These are phyloP conservation scores for Eucalyptus paniculata DNA, from an alignment of 345 rosid genomes.

Conservation along the genomic window DNA sequence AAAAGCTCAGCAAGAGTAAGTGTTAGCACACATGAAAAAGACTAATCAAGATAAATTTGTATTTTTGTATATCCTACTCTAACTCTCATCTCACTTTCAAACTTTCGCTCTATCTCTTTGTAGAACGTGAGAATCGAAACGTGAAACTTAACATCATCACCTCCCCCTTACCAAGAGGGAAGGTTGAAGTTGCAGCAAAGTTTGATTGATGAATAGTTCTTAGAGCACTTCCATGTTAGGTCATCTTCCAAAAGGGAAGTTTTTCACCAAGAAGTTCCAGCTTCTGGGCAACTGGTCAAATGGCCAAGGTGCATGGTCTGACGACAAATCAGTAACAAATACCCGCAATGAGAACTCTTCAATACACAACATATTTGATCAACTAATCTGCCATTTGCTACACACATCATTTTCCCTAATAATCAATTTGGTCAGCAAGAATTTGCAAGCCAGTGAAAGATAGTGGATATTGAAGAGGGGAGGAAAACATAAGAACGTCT, in stretches of 20 bases:
- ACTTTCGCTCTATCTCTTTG: fast-evolving
- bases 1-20: not conserved
- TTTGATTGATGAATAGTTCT: slow-evolving; percentile 81
- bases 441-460: not conserved
- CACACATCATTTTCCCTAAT: not conserved
- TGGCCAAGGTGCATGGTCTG: slow-evolving; percentile 99
- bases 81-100: fast-evolving
- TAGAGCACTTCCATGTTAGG: slow-evolving; percentile 79
- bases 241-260: slow-evolving; percentile 79
- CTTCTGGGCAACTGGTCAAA: slow-evolving; percentile 91
- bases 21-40: not conserved
- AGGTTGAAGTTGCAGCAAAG: slow-evolving; percentile 85
- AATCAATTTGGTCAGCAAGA: not conserved
- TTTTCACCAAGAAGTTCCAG: slow-evolving; percentile 86
- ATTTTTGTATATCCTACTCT: fast-evolving
- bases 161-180: fast-evolving
- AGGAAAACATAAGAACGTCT: not conserved
- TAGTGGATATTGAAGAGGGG: not conserved
- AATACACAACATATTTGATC: not conserved
- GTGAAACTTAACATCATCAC: too few species aligned
- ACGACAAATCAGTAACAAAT: slow-evolving; percentile 85
- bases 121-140: fast-evolving
- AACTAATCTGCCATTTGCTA: not conserved
- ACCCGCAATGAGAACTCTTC: slow-evolving; percentile 54
- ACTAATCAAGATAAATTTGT: not conserved